Base-by-base conservation (phyloP, 2,329 filamentous ascomycete genomes). In the Sarocladium brachiariae region DNA sequence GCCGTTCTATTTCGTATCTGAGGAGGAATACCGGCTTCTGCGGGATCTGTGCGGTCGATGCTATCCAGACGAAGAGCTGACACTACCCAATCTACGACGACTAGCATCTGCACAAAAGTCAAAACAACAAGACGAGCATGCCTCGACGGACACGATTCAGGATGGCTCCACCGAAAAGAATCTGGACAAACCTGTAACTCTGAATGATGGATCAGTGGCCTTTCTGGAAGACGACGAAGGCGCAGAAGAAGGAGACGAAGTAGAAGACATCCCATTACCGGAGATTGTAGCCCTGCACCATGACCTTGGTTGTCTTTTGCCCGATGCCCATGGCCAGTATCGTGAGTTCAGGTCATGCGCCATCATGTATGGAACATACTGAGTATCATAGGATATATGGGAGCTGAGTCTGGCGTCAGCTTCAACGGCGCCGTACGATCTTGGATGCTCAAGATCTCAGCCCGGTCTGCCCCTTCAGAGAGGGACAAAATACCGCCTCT, bases 401-500 rank as follows among this genome's bases (percentile, higher is more conserved):
- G n/a, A n/a, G 27, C 39, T 11, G 39, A 43, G 39, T 43, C 39
- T 10, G 39, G 39, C 8, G 21, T 43, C 19, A 43, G 39, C 21
- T 43, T 43, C 23, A 43, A 43, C 23, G 23, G 39, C 16, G 23
- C 23, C 10, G 23, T 43, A 4, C 10, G 14, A 13, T 43, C 39
- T 8, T 43, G 39, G 39, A 43, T 43, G 7, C 13, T 43, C 13
- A 9, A 18, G 27, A 25, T 43, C 13, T 11, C 21, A 7, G 19
- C 39, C 11, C 39, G 39, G 3, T 25, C 23, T 19, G 27, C 5
- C n/a, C 19, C 13, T 16, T 11, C 23, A 24, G 39, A 43, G 11
- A 43, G n/a, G n/a, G 39, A 43, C 39, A 43, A 43, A 23, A 43
- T 43, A 19, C 39, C 39, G 11, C 39, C 39, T 27, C 23, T 27